phyloP scores from a whole-genome alignment of 2,329 filamentous ascomycete species.

The Colletotrichum paranaense region DNA sequence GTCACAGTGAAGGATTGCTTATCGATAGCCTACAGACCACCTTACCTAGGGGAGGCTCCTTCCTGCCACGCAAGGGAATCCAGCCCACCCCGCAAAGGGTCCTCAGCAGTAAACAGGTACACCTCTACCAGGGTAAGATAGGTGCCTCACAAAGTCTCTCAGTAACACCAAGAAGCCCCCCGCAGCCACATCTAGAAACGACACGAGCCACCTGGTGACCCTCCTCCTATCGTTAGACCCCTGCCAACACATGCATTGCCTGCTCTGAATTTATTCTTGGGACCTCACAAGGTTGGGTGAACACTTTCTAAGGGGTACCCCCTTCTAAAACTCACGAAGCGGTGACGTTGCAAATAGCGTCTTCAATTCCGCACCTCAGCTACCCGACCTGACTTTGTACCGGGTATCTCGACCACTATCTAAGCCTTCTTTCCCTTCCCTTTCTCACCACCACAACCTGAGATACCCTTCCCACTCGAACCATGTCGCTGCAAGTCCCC shows the following conservation, averaged over 20 bases:
- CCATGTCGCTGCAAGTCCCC: slow-evolving; percentile 69
- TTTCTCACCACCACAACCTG: slow-evolving; percentile 33
- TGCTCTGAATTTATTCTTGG: slow-evolving; percentile 5
- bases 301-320: slow-evolving; percentile 22
- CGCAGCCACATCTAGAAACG: slow-evolving; percentile 3
- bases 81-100: slow-evolving; percentile 6
- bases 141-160: not conserved
- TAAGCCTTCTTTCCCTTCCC: not conserved
- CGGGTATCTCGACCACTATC: not conserved
- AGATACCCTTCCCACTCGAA: not conserved
- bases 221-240: not conserved
- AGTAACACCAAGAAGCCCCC: not conserved
- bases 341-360: slow-evolving; percentile 33
- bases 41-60: slow-evolving; percentile 14
- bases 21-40: too few relatives aligned
- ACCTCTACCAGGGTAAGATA: fast-evolving
- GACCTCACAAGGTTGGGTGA: slow-evolving; percentile 22
- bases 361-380: not conserved
- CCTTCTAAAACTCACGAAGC: slow-evolving; percentile 24
- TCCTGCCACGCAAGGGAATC: not conserved
- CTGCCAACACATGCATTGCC: slow-evolving; percentile 18
- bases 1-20: too few relatives aligned
- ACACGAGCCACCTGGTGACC: slow-evolving; percentile 7
- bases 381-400: not conserved
- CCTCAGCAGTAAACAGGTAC: slow-evolving; percentile 4